phyloP scores from a whole-genome alignment of 2,329 filamentous ascomycete species.

The Xylaria multiplex region DNA sequence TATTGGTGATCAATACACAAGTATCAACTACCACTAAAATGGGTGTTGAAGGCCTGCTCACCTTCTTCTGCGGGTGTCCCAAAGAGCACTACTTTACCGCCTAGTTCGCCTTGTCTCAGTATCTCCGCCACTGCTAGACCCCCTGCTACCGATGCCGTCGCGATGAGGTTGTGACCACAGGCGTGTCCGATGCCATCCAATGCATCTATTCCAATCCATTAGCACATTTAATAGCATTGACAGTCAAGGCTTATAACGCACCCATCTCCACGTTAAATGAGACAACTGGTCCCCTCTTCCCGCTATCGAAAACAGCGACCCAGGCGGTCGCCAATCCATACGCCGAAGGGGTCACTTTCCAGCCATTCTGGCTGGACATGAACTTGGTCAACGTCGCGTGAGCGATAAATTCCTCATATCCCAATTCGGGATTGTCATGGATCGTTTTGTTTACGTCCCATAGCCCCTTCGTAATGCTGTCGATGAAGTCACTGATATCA shows the following conservation, averaged over 20 bases:
- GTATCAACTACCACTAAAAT: background rate
- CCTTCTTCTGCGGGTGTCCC: conserved; percentile 66
- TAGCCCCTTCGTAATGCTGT: conserved; percentile 52
- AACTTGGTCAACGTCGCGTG: conserved; percentile 62
- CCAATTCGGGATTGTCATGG: conserved; percentile 62
- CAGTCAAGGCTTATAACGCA: conserved; percentile 33
- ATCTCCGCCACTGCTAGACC: conserved; percentile 59
- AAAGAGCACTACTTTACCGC: conserved; percentile 58
- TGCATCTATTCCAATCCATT: conserved; percentile 53
- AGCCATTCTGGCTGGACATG: conserved; percentile 55
- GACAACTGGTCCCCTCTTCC: conserved; percentile 57
- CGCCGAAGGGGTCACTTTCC: conserved; percentile 62
- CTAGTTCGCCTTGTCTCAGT: conserved; percentile 54
- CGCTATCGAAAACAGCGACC: conserved; percentile 60
- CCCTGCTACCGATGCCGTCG: conserved; percentile 58
- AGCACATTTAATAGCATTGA: conserved; percentile 11
- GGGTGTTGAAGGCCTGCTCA: conserved; percentile 13
- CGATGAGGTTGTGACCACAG: conserved; percentile 66
- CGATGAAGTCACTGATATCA: conserved; percentile 53
- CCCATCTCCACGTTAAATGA: conserved; percentile 61
- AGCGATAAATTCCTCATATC: conserved; percentile 59
- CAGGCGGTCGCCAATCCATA: conserved; percentile 64
- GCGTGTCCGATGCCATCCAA: conserved; percentile 62
- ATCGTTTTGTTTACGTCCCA: conserved; percentile 61
- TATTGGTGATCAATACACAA: conserved; percentile 20